Evolutionary conservation across 371 early-diverging fungal genomes (phyloP), one percentile per base, ranked within the genome.

Genomic region (Amoeboaphelidium occidentale): DNA sequence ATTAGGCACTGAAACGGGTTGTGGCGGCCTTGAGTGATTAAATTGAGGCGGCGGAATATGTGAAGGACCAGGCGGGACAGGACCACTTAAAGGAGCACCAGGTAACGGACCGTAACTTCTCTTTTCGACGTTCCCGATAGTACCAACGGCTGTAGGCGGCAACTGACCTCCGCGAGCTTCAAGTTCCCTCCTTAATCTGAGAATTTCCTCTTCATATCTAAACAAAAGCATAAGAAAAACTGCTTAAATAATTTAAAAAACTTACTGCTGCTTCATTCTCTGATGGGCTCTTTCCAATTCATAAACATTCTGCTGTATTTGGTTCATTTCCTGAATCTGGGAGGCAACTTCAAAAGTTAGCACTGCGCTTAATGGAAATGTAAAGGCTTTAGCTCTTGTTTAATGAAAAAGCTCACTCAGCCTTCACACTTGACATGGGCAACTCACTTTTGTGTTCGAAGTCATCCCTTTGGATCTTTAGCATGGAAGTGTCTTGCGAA

Each of bases 391-490:
- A 32, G 17, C 17, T 17, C 39, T 10, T 32, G 17, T 17, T 10
- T 32, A 51, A 43, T 3, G 23, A 48, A 27, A 54, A 50, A 25
- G 27, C n/a, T 20, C 13, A 48, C 17, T 13, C 24, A 22, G 21
- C 46, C 27, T n/a, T n/a, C n/a, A n/a, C n/a, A n/a, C n/a, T n/a
- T n/a, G n/a, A n/a, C n/a, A n/a, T n/a, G n/a, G n/a, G n/a, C n/a
- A n/a, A 59, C 72, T 62, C 75, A 84, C 86, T 70, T 63, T 84
- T 80, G 53, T 81, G 80, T 60, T 87, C 89, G 55, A 73, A 75
- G 53, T 88, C 89, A 56, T 87, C 88, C 47, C 84, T 62, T 60
- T 84, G 84, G 44, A 66, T 67, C 61, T 78, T 79, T 61, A 60
- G 72, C 23, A 71, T 58, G 45, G 70, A 63, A 12, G 73, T 70